Base-by-base conservation (phyloP, 1,284 basidiomycete genomes). In the Puccinia brachypodii region DNA sequence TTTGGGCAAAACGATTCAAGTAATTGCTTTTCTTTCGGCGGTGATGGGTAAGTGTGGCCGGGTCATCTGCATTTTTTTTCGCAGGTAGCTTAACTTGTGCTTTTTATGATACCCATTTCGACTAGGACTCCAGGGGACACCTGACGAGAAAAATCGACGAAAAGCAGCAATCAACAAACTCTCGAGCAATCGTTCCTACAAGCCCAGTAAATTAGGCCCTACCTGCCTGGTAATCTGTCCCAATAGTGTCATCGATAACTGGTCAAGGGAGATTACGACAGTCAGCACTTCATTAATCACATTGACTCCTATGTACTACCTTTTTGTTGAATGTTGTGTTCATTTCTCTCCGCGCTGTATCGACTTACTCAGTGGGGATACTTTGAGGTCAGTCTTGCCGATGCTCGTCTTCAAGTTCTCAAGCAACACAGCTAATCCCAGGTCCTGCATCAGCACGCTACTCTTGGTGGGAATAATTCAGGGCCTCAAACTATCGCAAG, bases 1-100 rank as follows among this genome's bases (percentile, higher is more conserved):
- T 14, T 58, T 80, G 66, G 77, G 77, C 22, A 80, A 80, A 69
- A 80, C 77, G 19, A 80, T 80, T 42, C 77, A 80, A 80, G 77
- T 80, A 9, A 80, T 80, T 36, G 66, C 77, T 2, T 80, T 80
- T 36, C 68, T 80, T 31, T 68, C 77, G 40, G 77, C 68, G 13
- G 53, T 80, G 4, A 80, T 80, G 77, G 47, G 77, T 73, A 50
- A 73, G 33, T n/a, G 31, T 56, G 7, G 13, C 53, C 13, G 16
- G 16, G 22, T 38, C 22, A 9, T 60, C 58, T 42, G 36, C 53
- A 11, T 38, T 47, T 28, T 40, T 31, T 44, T 13, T 11, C 36
- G 25, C 11, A 44, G 1, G n/a, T 38, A 25, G 8, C 50, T 31
- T 47, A 25, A 40, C 11, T 36, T 31, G 25, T 19, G 36, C 47